Evolutionary conservation across 169 alveolate species (phyloP), one percentile per base, ranked within the genome.

Genomic region (Fabrea salina): DNA sequence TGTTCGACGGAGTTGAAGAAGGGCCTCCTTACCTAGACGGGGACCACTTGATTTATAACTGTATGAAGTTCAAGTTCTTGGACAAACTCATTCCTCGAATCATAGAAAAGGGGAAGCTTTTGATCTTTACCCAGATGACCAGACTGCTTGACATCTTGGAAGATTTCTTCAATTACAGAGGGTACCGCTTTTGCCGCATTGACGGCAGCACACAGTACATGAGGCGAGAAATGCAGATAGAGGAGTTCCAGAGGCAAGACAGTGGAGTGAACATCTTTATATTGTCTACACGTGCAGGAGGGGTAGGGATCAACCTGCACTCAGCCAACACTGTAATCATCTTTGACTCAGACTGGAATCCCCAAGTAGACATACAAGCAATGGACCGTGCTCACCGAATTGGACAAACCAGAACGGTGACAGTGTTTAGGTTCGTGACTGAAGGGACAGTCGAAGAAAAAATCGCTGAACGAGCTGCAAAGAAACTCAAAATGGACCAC

Each of bases 251-350:
- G 67, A 77, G 88, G 71, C 87, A 75, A 61, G 88, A 90, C 50
- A 89, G 94, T n/a, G 95, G 87, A n/a, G 87, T 93, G 54, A 88
- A 95, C 70, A 89, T 97, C 16, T 94, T 98, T 82, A 91, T 98
- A 4, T 90, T 98, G 22, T 94, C 99, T 49, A 98, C 99, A 3
- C 93, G 99, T 75, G 99, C 99, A 0, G 99, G 99, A 0, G 99
- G 99, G 1, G 92, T 93, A 22, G 99, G 99, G 4, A 92, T 98
- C 19, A 98, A 98, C 89, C 92, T 98, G 25, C 93, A 98, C 58
- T 94, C 98, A 1, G 99, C 99, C 16, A 98, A 97, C 72, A 94
- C 99, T 8, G 99, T 98, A 7, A 94, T 98, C 7, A 95, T 98
- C 25, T 97, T 93, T 80, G 99, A 97, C 80, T 86, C 96, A 33